These are phyloP conservation scores for Vanrija humicola DNA, from an alignment of 1,284 basidiomycete species.

Conservation along the genomic window DNA sequence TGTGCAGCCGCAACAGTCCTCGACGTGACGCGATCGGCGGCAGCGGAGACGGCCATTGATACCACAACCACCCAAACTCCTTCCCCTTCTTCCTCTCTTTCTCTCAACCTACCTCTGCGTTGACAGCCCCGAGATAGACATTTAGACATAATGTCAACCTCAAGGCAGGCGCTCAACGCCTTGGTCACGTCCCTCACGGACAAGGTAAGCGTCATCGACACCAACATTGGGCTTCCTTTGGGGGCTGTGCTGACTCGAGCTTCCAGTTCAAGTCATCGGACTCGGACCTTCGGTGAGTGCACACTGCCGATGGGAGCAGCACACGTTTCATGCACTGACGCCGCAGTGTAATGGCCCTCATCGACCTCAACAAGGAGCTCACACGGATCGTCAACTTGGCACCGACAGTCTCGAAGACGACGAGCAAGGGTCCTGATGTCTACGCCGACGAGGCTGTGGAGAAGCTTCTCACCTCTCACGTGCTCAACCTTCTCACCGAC, in stretches of 20 bases:
- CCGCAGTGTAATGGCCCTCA: slow-evolving; percentile 85
- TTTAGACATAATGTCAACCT: slow-evolving; percentile 4
- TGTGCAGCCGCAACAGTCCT: not conserved
- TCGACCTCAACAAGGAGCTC: slow-evolving; percentile 84
- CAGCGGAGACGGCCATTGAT: not conserved
- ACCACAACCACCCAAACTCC: not conserved
- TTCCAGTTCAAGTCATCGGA: slow-evolving; percentile 40
- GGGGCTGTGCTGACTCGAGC: not conserved
- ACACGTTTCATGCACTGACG: not conserved
- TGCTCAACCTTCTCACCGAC: slow-evolving; percentile 81
- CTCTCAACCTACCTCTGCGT: not conserved
- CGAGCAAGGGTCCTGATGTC: not conserved
- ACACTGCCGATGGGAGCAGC: not conserved
- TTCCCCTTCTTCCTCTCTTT: not conserved
- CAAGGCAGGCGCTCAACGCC: slow-evolving; percentile 9
- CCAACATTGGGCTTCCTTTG: not conserved
- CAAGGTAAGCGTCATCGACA: slow-evolving; percentile 9
- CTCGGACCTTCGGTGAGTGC: slow-evolving; percentile 37
- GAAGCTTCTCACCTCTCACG: slow-evolving; percentile 71
- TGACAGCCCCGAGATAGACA: slow-evolving; percentile 26
- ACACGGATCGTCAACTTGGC: slow-evolving; percentile 57
- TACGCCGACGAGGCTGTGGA: slow-evolving; percentile 74
- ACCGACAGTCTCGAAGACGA: slow-evolving; percentile 1
- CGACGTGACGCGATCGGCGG: not conserved
- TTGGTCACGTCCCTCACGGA: slow-evolving; percentile 17